Percentiles rank a stretch among this genome's conserved stretches.
These are phyloP conservation scores for Nitzschia putrida DNA, from an alignment of 108 stramenopile genomes.

Conservation along the genomic window DNA sequence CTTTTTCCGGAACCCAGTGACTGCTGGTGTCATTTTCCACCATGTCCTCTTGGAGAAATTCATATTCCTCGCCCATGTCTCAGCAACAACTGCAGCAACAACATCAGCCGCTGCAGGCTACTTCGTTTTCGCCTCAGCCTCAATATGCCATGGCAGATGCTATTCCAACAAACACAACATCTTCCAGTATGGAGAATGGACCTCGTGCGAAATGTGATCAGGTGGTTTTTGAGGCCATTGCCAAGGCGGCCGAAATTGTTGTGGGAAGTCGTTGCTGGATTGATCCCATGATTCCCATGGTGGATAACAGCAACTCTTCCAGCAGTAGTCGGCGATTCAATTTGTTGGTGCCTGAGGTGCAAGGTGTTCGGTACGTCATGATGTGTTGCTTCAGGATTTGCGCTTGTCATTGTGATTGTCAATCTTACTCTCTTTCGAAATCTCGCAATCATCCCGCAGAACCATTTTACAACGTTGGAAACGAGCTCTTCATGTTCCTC, in stretches of 20 bases:
- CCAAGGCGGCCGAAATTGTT: slow-evolving; percentile 81
- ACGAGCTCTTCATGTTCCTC: slow-evolving; percentile 63
- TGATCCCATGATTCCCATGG: slow-evolving; percentile 7
- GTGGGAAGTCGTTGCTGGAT: slow-evolving; percentile 64
- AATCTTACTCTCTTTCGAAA: background rate
- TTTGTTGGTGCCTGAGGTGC: slow-evolving; percentile 66
- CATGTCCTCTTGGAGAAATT: slow-evolving; percentile 24
- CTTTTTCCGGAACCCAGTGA: too few relatives aligned
- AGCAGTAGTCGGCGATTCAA: slow-evolving; percentile 64
- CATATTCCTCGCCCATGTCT: background rate
- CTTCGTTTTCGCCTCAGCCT: background rate
- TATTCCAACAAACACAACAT: background rate
- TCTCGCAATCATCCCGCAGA: slow-evolving; percentile 5
- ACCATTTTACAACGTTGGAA: slow-evolving; percentile 56
- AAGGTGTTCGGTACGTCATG: slow-evolving; percentile 42
- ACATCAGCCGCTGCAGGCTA: background rate
- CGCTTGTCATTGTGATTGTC: slow-evolving; percentile 1
- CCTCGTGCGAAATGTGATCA: slow-evolving; percentile 85
- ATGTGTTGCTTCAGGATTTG: background rate
- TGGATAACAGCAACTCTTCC: background rate
- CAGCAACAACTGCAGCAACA: background rate
- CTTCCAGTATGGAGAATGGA: slow-evolving; percentile 20
- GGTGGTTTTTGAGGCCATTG: slow-evolving; percentile 86
- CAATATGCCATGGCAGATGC: background rate
- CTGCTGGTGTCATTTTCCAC: background rate